Base-by-base conservation (phyloP, 176 grass and related monocot genomes). In the Carex littledalei region DNA sequence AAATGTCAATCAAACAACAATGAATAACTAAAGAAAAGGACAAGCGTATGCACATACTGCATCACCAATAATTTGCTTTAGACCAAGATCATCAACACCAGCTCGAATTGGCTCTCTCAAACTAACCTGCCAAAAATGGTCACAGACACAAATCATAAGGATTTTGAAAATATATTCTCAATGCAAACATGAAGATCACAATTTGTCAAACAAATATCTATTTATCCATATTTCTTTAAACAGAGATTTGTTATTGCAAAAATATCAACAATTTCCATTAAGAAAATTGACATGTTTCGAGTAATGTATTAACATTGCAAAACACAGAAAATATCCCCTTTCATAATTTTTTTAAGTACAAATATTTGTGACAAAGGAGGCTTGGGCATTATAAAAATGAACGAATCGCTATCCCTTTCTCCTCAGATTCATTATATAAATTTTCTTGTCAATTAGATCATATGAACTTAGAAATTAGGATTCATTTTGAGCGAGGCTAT, bases 51-150 rank as follows among this genome's bases (percentile, higher is more conserved):
- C 37, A 90, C 92, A 62, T 98, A 98, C 92, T 67, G 87, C 91
- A 72, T 89, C 82, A 82, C 91, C 86, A 86, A 94, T 98, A 87
- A 98, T 98, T 79, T 98, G 87, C 89, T 90, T 93, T 35, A 98
- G 75, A 65, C 85, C 84, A 84, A 77, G 78, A 21, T 98, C 85
- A 81, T 98, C 88, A 47, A 94, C 70, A 70, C 95, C 95, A 83
- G 78, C 70, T 29, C 91, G 89, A 53, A 91, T 90, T 54, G 92
- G 92, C 50, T 91, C 92, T 91, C 92, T 94, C 79, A 98, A 89
- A 86, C 95, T 98, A 58, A 98, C 92, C 95, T 98, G 86, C 67
- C 90, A 7, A 97, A 86, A 61, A 58, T 81, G 29, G 73, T 52
- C 57, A 73, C 2, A 26, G 32, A 47, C 13, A 87, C 63, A 89